Base-by-base conservation (phyloP, 129 eudicot species). In the Escallonia herrerae region DNA sequence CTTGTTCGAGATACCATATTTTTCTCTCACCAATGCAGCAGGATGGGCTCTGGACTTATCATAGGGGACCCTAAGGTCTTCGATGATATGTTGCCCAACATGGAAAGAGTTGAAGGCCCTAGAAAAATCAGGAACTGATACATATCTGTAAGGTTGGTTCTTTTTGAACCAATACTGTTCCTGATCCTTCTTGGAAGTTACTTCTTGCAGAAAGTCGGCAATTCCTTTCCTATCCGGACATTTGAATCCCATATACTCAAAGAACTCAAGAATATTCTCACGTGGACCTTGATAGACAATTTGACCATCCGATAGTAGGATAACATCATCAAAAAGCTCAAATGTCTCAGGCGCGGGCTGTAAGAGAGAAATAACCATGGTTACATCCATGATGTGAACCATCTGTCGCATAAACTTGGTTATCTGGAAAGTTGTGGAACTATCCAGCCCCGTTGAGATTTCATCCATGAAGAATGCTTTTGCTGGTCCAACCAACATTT, bases 171-270 rank as follows among this genome's bases (percentile, higher is more conserved):
- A 86, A 39, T 86, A 86, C 22, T 86, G 95, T 48, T 80, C 84
- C 64, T 86, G 95, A 51, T 86, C 90, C 33, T 83, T 86, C 50
- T n/a, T 72, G 3, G 95, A 86, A 53, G 84, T 81, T 8, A 85
- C 90, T 15, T 84, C 90, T 58, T 80, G 90, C 46, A 84, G 66
- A 54, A 84, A 84, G 74, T 84, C 76, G 40, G 82, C 82, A 48
- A 77, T 64, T 54, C 78, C 82, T 45, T 22, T 77, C 52, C 82
- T 72, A 40, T 77, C 74, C 3, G 82, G 82, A 40, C 78, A 77
- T 62, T 33, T 77, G 57, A 77, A 77, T 49, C 82, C 82, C 54
- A 72, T 33, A 41, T 57, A 39, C n/a, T 72, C 82, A 40, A 77
- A 77, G 56, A 77, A 77, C 22, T 72, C 74, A 8, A 77, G 10